Percentiles rank a stretch among this genome's conserved stretches.
Conservation (phyloP, 495 filamentous ascomycete genomes). For the Friedmanniomyces simplex region DNA sequence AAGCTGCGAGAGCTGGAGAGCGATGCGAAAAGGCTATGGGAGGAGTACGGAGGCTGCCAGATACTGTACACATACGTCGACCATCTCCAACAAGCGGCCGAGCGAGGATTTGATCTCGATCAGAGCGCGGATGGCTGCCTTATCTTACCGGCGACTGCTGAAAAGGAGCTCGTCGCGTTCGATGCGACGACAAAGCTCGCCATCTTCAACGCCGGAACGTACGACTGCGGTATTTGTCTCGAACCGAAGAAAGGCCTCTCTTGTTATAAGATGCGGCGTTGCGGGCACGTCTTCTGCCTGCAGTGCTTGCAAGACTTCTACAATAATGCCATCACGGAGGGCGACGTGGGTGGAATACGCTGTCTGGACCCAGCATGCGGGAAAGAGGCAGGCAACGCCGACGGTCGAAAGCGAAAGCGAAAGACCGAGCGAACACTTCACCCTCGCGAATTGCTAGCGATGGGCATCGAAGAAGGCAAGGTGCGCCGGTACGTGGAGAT, state of each 20-base stretch:
- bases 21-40: conserved; percentile 61
- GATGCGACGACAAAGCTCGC: conserved; percentile 61
- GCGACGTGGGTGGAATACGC: conserved; percentile 63
- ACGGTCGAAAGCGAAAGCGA: conserved; percentile 31
- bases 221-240: conserved; percentile 77
- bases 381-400: conserved; percentile 42
- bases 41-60: conserved; percentile 65
- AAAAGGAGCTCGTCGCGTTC: conserved; percentile 66
- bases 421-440: conserved; percentile 54
- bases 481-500: conserved; percentile 80
- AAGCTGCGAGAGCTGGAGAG: conserved; percentile 48
- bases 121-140: conserved; percentile 41
- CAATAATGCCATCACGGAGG: conserved; percentile 74
- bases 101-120: conserved; percentile 63
- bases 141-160: conserved; percentile 48
- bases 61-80: conserved; percentile 83
- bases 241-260: conserved; percentile 82
- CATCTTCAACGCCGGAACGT: conserved; percentile 74
- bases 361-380: conserved; percentile 71
- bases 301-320: conserved; percentile 81
- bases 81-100: conserved; percentile 68
- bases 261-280: conserved; percentile 69
- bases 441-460: conserved; percentile 80
- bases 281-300: conserved; percentile 84
- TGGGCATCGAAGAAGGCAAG: conserved; percentile 59